A percentile compares a stretch with the other conserved stretches of the same genome.
Evolutionary conservation across 495 filamentous ascomycete species (phyloP).

Genomic region (Hypoxylon intermedium): DNA sequence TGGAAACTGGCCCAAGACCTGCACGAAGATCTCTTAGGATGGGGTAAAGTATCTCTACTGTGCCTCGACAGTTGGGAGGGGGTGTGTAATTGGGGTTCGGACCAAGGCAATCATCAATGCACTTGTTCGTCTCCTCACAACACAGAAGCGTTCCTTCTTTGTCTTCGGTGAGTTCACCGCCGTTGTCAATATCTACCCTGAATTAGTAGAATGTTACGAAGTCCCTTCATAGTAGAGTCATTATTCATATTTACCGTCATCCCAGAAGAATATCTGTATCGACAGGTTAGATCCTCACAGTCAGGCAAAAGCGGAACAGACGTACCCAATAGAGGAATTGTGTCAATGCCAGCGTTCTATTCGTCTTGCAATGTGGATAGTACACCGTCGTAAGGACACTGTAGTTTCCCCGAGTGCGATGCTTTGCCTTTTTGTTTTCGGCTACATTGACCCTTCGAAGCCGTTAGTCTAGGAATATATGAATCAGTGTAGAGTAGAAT

Average conservation of each 20-base stretch:
- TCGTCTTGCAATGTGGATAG: slow-evolving; percentile 41
- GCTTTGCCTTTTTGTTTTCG: slow-evolving; percentile 39
- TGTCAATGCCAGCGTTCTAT: slow-evolving; percentile 33
- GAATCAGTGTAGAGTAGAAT: background rate
- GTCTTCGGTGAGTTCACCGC: slow-evolving; percentile 40
- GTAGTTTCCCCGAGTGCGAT: slow-evolving; percentile 38
- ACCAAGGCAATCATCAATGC: slow-evolving; percentile 37
- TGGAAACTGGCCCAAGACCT: slow-evolving; percentile 21
- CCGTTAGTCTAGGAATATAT: background rate
- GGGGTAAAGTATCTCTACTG: slow-evolving; percentile 37
- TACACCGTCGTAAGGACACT: slow-evolving; percentile 34
- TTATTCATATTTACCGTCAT: slow-evolving; percentile 33
- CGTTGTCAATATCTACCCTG: slow-evolving; percentile 33
- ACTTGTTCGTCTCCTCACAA: slow-evolving; percentile 37
- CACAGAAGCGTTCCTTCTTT: slow-evolving; percentile 29
- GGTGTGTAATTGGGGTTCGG: slow-evolving; percentile 36
- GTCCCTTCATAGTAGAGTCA: background rate
- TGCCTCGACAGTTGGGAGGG: slow-evolving; percentile 27
- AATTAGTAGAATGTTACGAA: background rate
- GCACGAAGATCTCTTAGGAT: slow-evolving; percentile 36
- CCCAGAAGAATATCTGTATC: slow-evolving; percentile 40
- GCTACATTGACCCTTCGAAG: slow-evolving; percentile 32
- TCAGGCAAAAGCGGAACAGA: background rate
- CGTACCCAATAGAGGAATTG: slow-evolving; percentile 41
- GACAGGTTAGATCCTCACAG: background rate